Base-by-base conservation (phyloP, 148 eudicot genomes). In the Rhododendron molle region DNA sequence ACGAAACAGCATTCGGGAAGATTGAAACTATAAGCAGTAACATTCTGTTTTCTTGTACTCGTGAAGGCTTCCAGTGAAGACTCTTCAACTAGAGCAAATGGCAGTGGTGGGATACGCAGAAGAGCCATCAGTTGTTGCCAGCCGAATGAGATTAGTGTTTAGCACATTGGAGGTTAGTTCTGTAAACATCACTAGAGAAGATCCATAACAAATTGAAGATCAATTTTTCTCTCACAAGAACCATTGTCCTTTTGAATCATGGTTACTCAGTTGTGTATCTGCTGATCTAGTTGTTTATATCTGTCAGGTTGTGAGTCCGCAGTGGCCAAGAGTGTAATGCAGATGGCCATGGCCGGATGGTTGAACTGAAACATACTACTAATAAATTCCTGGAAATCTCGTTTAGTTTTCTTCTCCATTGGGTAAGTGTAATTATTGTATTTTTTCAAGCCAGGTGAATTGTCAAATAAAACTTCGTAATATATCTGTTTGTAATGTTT, bases 51-150 rank as follows among this genome's bases (percentile, higher is more conserved):
- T 86, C 13, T 43, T 50, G 78, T 5, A 40, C 88, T 56, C 77
- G 69, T 50, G 18, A 85, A 96, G 99, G 99, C 96, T 96, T 83
- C 99, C 99, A 5, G 99, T 95, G 88, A 95, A 96, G 93, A 95
- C 96, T 32, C 97, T 96, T 80, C 99, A 96, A 86, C 89, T 96
- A 80, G 99, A 96, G 93, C 99, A 96, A 90, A 92, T 93, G 96
- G 97, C 98, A 43, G 94, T 93, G 2, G 90, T 86, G 32, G 99
- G 99, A 30, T 88, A 76, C 44, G 95, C 98, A 0, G 99, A 95
- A 89, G 98, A 94, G 89, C 93, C 98, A 28, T 96, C 99, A 23
- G 89, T 96, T 32, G 99, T 96, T 85, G 93, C 99, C 67, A 94
- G 98, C 91, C 89, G 97, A 88, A 96, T 96, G 99, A 91, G 98